These are phyloP conservation scores for Skeletonema potamos DNA, from an alignment of 108 stramenopile species.

Conservation along the genomic window DNA sequence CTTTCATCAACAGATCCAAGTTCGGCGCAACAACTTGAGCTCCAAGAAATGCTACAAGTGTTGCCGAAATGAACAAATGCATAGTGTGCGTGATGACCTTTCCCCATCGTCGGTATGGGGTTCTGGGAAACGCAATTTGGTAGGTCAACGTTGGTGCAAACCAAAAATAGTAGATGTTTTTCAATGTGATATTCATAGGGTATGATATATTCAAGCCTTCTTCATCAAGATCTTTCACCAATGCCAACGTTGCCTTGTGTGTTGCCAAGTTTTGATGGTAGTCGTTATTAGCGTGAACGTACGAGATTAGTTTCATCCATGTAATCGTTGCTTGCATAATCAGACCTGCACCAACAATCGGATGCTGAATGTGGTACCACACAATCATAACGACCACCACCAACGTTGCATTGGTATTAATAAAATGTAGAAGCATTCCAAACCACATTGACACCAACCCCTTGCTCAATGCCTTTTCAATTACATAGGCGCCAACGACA, in stretches of 20 bases:
- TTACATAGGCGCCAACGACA: slow-evolving; percentile 55
- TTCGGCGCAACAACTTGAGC: slow-evolving; percentile 73
- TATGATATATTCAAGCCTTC: slow-evolving; percentile 47
- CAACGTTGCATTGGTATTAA: slow-evolving; percentile 64
- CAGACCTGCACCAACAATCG: slow-evolving; percentile 58
- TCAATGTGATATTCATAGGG: slow-evolving; percentile 71
- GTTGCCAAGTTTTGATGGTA: slow-evolving; percentile 46
- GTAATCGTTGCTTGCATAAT: slow-evolving; percentile 61
- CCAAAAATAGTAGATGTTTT: slow-evolving; percentile 87
- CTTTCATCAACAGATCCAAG: slow-evolving; percentile 54
- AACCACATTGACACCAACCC: slow-evolving; percentile 39
- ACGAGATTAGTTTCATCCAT: slow-evolving; percentile 84
- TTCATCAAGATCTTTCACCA: slow-evolving; percentile 68
- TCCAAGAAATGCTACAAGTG: slow-evolving; percentile 59
- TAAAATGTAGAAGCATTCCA: slow-evolving; percentile 64
- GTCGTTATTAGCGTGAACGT: slow-evolving; percentile 77
- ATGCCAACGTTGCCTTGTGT: slow-evolving; percentile 41
- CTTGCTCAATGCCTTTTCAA: slow-evolving; percentile 56
- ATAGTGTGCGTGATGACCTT: slow-evolving; percentile 54
- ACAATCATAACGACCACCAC: slow-evolving; percentile 55
- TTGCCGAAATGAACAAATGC: slow-evolving; percentile 51
- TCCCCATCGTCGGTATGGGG: slow-evolving; percentile 46
- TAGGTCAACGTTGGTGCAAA: slow-evolving; percentile 86
- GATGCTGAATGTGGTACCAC: slow-evolving; percentile 67
- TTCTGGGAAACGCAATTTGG: slow-evolving; percentile 80